Evolutionary conservation across 2,329 filamentous ascomycete species (phyloP).

Genomic region (Zymoseptoria ardabiliae): DNA sequence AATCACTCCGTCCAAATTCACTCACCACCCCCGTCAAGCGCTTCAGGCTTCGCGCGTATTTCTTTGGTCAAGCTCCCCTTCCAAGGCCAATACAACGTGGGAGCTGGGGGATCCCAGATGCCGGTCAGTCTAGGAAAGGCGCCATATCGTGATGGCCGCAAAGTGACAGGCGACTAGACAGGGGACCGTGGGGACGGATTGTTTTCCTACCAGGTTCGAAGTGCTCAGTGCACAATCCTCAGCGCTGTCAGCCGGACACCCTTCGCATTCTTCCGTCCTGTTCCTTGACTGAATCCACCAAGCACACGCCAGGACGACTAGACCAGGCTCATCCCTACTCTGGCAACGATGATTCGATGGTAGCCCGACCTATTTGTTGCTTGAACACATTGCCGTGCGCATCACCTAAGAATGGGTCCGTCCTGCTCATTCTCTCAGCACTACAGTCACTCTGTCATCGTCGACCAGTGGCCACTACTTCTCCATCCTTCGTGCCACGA

Average conservation of each 20-base stretch:
- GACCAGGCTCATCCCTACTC: neutral
- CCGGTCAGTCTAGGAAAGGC: neutral
- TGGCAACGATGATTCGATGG: conserved; percentile 18
- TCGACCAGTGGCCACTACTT: neutral
- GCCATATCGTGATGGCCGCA: neutral
- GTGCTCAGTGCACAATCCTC: neutral
- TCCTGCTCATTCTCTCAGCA: conserved; percentile 15
- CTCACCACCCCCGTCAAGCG: neutral
- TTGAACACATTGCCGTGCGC: conserved; percentile 18
- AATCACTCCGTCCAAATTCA: neutral
- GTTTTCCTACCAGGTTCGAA: conserved; percentile 11
- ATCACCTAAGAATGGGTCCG: conserved; percentile 19
- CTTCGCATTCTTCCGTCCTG: neutral
- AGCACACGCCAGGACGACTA: neutral
- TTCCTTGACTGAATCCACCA: neutral
- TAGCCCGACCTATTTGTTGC: conserved; percentile 20
- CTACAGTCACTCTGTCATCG: conserved; percentile 15
- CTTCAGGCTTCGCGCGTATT: conserved; percentile 7
- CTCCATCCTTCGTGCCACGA: neutral
- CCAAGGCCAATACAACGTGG: neutral
- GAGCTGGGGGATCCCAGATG: neutral
- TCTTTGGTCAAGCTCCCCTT: conserved; percentile 14
- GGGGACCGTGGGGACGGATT: neutral
- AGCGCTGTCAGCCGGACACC: neutral
- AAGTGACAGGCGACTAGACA: neutral